phyloP scores from a whole-genome alignment of 2,329 filamentous ascomycete species.

The Pseudocercospora ulei region DNA sequence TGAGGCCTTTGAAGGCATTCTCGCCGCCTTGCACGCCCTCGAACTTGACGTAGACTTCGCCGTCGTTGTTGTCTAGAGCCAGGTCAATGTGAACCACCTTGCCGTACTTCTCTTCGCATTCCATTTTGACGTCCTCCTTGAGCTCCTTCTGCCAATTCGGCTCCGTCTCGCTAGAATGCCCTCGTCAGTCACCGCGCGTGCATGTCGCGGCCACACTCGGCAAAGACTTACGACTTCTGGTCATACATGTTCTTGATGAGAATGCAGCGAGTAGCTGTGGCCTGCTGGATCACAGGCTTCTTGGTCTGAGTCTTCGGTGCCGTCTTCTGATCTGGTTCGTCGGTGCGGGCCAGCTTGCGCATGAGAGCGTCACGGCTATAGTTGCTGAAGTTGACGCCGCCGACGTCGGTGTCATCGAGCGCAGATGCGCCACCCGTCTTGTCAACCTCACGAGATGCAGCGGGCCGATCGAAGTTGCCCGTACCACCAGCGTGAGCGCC shows the following conservation, averaged over 20 bases:
- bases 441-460: conserved; percentile 70
- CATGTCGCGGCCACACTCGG: too few relatives aligned
- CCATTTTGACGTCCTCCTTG: conserved; percentile 81
- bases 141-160: conserved; percentile 76
- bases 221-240: conserved; percentile 74
- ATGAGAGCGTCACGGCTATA: conserved; percentile 97
- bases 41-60: conserved; percentile 98
- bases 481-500: conserved; percentile 67
- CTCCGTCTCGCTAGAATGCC: conserved; percentile 59
- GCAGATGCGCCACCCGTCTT: conserved; percentile 79
- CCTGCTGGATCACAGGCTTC: conserved; percentile 68
- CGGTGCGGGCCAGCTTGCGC: conserved; percentile 93
- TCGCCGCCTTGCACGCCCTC: conserved; percentile 89
- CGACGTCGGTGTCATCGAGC: conserved; percentile 93
- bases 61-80: conserved; percentile 82
- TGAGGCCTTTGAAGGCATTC: conserved; percentile 94
- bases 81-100: conserved; percentile 81
- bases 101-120: conserved; percentile 93
- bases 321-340: conserved; percentile 67
- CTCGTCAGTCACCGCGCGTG: background rate
- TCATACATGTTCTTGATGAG: conserved; percentile 95
- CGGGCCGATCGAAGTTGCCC: conserved; percentile 73
- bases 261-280: conserved; percentile 86
- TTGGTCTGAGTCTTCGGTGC: conserved; percentile 44
- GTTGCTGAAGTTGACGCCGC: conserved; percentile 98